Evolutionary conservation across 2,329 filamentous ascomycete genomes (phyloP).

Genomic region (Trichophyton simii): DNA sequence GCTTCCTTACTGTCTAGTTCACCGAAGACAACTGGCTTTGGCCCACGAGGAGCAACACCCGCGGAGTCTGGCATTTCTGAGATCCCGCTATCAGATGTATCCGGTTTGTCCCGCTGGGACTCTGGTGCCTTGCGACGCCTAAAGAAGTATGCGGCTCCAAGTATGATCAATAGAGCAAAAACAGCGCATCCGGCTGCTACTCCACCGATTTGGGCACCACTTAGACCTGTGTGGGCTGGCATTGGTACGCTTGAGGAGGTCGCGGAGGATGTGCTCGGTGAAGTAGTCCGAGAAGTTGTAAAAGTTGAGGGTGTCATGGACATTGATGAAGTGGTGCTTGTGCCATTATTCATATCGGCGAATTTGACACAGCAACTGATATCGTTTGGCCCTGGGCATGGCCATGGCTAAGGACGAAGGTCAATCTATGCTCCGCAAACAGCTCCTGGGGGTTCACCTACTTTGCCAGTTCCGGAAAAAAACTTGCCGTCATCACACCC

Average conservation of each 20-base stretch:
- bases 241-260: not conserved
- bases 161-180: slow-evolving; percentile 55
- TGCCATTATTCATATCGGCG: not conserved
- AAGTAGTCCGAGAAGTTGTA: not conserved
- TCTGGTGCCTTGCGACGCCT: not conserved
- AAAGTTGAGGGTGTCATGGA: not conserved
- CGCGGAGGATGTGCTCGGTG: not conserved
- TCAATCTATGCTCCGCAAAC: not conserved
- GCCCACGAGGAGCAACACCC: not conserved
- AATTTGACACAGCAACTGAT: slow-evolving; percentile 4
- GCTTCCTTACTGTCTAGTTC: not conserved
- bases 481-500: not conserved
- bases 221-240: slow-evolving; percentile 39
- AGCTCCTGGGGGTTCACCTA: not conserved
- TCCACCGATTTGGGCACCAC: slow-evolving; percentile 62
- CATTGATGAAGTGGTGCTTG: not conserved
- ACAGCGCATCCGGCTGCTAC: slow-evolving; percentile 71
- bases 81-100: not conserved
- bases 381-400: not conserved
- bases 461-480: slow-evolving; percentile 2
- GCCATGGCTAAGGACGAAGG: not conserved
- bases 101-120: not conserved
- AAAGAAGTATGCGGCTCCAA: slow-evolving; percentile 49
- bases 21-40: not conserved
- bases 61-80: slow-evolving; percentile 5